Evolutionary conservation across 2,329 filamentous ascomycete genomes (phyloP), one percentile per base, ranked within the genome.

Genomic region (Pseudophaeomoniella oleicola): DNA sequence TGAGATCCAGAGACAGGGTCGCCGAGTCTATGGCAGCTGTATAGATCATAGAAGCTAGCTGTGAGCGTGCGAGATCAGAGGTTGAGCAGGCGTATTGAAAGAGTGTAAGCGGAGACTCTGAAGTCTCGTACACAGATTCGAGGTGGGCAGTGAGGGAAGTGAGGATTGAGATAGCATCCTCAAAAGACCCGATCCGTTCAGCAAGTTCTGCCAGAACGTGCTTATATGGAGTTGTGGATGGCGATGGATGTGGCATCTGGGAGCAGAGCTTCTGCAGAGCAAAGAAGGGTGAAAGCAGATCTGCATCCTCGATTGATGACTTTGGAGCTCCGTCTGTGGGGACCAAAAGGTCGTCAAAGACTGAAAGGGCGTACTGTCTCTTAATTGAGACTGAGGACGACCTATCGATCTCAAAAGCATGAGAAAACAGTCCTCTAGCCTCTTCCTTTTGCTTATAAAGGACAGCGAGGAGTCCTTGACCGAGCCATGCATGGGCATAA

Each of bases 341-440:
- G 2, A 71, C 66, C 11, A 85, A 55, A 4, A 94, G 66, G 45
- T 84, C 69, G 49, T 98, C 88, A 53, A 98, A 96, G 34, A 82
- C 68, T 1, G 84, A 81, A 0, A 80, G 63, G 0, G 84, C 71
- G 52, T 87, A 96, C 53, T 88, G 82, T 18, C 78, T 73, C 52
- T 86, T 82, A 0, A 79, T 75, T 3, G 85, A 64, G 2, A 78
- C 55, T 0, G 80, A 78, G 0, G 81, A 81, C 0, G 84, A 79
- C 42, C 85, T 82, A 0, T 85, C 78, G 34, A 98, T 88, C 44
- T 93, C 87, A 63, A 94, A 90, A 1, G 90, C 88, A 53, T 98
- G 90, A 1, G 83, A 87, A 52, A 94, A 94, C 6, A 96, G 71
- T 9, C 78, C 77, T 15, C 84, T 71, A 1, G 88, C 87, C 58